A percentile compares a stretch with the other conserved stretches of the same genome.
These are phyloP conservation scores for Penicillium sp. DNA, from an alignment of 2,329 filamentous ascomycete genomes.

Conservation along the genomic window DNA sequence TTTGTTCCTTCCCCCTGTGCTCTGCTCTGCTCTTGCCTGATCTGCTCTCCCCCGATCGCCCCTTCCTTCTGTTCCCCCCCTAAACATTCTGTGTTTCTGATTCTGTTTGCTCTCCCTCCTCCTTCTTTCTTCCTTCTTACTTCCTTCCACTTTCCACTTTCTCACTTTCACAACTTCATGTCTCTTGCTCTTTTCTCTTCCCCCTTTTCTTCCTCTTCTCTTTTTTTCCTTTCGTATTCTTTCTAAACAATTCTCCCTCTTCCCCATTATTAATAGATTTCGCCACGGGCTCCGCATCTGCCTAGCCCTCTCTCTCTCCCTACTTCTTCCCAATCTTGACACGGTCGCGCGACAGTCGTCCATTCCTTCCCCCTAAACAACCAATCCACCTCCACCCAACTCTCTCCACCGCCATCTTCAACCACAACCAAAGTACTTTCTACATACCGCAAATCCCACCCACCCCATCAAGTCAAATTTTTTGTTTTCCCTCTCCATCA, in stretches of 20 bases:
- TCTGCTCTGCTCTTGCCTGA: not conserved
- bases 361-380: conserved; percentile 28
- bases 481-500: not conserved
- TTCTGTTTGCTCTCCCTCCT: conserved; percentile 6
- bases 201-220: conserved; percentile 23
- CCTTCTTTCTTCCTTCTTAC: conserved; percentile 6
- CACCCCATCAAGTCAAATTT: not conserved
- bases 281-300: conserved; percentile 6
- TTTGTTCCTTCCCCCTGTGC: not conserved
- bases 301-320: not conserved
- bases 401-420: conserved; percentile 8
- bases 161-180: conserved; percentile 12
- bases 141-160: conserved; percentile 25
- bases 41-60: not conserved
- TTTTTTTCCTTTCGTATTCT: conserved; percentile 14
- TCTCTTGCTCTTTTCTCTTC: conserved; percentile 8
- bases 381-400: not conserved
- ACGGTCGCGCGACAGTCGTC: conserved; percentile 30
- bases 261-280: conserved; percentile 25
- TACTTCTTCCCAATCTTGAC: conserved; percentile 12
- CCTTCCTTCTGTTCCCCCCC: conserved; percentile 6
- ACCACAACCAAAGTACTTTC: not conserved
- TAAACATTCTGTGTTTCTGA: conserved; percentile 1
- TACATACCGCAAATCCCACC: not conserved
- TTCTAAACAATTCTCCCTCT: conserved; percentile 17